Base-by-base conservation (phyloP, 371 early-diverging fungal genomes). In the Mycotypha africana region DNA sequence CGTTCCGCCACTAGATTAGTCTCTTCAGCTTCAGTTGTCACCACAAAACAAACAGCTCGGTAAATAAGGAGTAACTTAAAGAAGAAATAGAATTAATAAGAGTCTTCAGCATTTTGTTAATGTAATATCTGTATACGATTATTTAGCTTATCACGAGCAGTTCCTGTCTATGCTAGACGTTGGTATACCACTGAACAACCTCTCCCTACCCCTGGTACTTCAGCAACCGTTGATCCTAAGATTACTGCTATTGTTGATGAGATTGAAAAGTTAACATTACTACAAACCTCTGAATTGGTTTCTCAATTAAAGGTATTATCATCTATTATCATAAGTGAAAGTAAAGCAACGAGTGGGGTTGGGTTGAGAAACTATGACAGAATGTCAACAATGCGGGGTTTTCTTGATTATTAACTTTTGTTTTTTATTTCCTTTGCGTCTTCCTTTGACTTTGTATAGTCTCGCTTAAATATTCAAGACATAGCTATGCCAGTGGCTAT, bases 271-370 rank as follows among this genome's bases (percentile, higher is more conserved):
- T 75, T 97, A 62, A 94, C 88, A 30, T 78, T 97, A 63, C 75
- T 94, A 50, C 92, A 97, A 74, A 92, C 94, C 14, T 85, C 95
- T 35, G 82, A 86, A 45, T 79, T 97, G 51, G 89, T 97, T 36
- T 65, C 84, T 47, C 77, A 81, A 58, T 78, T 97, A 58, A 97
- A 95, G 87, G 87, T 92, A 72, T 42, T 21, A n/a, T n/a, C n/a
- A n/a, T n/a, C n/a, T n/a, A n/a, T 30, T 36, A 28, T 40, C 11
- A 16, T 12, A 15, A 35, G n/a, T 9, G 33, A 15, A 22, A 34
- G 22, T 16, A 28, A 11, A 34, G 5, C 20, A 15, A 20, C 12
- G 15, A 32, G 9, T 20, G 14, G 30, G 0, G 15, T 20, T 36
- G 7, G 36, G 15, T 19, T 32, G 34, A 15, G n/a, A n/a, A n/a